Evolutionary conservation across 129 eudicot species (phyloP), one percentile per base, ranked within the genome.

Genomic region (Saussurea involucrata): DNA sequence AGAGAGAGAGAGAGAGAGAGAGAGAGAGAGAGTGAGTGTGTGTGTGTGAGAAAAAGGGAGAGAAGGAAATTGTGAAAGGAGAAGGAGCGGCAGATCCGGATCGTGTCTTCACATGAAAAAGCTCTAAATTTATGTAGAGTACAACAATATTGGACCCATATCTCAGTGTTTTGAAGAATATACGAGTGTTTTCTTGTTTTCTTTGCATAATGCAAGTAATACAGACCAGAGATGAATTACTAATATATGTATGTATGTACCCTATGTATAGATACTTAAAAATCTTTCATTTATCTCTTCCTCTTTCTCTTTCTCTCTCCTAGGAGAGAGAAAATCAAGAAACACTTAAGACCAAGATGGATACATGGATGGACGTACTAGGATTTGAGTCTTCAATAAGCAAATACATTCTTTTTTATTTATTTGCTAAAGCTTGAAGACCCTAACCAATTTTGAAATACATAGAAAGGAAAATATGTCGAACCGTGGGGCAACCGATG

Each of bases 1-100:
- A n/a, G 25, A 71, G 46, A 36, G 57, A 49, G 27, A 25, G 9
- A 57, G 63, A 31, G 21, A 37, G 61, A 36, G 76, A 55, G 69
- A 57, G 64, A 15, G 61, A 3, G 22, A 3, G 61, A 15, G 61
- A n/a, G 69, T 15, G 78, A 6, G 6, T 42, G n/a, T 17, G 64
- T 53, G 63, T 15, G 33, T 40, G 27, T 46, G 76, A 11, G 69
- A 17, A 46, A 42, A 20, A 32, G 65, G n/a, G 57, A 25, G 57
- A 25, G 34, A 57, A 11, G 33, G 69, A 8, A 34, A 68, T 34
- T 58, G 84, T 74, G 84, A 80, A 68, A 74, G 76, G 55, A 80
- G 79, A 57, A 74, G 71, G 76, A 61, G 84, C 84, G 84, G 58
- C 80, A 81, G 84, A 81, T 75, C 84, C 84, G 84, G 84, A 81